Conservation (phyloP, 805 yeast species). For the Metschnikowia amazonensis region DNA sequence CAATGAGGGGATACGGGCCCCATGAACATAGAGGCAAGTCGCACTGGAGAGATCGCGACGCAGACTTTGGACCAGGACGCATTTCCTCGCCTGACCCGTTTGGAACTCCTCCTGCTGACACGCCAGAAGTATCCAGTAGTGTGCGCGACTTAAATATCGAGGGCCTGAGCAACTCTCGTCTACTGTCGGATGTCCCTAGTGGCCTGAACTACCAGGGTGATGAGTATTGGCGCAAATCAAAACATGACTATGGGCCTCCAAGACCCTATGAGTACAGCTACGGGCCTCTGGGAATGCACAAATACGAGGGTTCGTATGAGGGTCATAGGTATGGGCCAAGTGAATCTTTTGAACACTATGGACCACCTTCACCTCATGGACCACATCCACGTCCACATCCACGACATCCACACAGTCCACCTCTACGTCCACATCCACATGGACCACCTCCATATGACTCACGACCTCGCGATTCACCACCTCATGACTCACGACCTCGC, state of each 20-base stretch:
- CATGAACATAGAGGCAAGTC: not conserved
- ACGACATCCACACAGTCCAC: too few relatives aligned
- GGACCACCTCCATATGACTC: not conserved
- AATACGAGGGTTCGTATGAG: not conserved
- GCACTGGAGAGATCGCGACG: not conserved
- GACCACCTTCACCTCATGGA: not conserved
- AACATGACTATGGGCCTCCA: not conserved
- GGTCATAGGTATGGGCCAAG: not conserved
- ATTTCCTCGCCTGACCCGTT: not conserved
- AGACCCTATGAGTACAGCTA: not conserved
- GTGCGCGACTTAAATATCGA: not conserved
- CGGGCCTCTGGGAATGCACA: not conserved
- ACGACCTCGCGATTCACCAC: not conserved
- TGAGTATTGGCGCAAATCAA: slow-evolving; percentile 1
- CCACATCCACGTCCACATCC: not conserved
- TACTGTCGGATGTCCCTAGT: not conserved
- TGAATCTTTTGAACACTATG: not conserved
- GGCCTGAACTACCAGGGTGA: not conserved
- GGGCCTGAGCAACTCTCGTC: not conserved
- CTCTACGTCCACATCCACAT: not conserved
- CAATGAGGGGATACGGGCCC: slow-evolving; percentile 1
- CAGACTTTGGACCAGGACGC: not conserved
- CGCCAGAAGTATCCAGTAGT: not conserved
- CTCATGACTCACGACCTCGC: not conserved
- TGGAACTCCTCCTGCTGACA: not conserved